Evolutionary conservation across 2,329 filamentous ascomycete species (phyloP).

Genomic region (Metarhizium brunneum): DNA sequence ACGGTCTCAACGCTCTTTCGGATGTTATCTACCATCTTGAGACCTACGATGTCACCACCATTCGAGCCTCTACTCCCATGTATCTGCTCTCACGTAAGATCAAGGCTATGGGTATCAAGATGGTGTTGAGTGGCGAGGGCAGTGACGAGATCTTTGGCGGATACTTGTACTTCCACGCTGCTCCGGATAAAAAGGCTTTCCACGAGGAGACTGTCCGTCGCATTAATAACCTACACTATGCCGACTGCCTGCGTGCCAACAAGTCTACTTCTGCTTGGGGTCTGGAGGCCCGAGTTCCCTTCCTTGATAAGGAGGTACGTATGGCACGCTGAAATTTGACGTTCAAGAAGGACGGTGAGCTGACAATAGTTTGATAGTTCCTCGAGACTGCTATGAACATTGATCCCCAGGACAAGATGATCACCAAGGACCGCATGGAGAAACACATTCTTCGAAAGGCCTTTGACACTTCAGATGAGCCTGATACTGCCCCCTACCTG

Average conservation of each 20-base stretch:
- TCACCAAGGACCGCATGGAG: constrained; percentile 79
- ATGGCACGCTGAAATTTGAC: too few relatives aligned
- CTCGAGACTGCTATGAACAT: constrained; percentile 88
- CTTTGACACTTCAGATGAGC: constrained; percentile 87
- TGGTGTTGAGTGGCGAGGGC: constrained; percentile 95
- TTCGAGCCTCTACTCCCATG: constrained; percentile 97
- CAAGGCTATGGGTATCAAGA: constrained; percentile 99
- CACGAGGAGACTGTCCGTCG: constrained; percentile 90
- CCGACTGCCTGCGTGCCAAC: constrained; percentile 97
- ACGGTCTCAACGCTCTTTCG: constrained; percentile 90
- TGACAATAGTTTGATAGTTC: constrained; percentile 47
- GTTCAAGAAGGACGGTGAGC: background rate
- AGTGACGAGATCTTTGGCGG: constrained; percentile 98
- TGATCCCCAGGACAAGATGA: constrained; percentile 92
- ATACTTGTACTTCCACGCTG: constrained; percentile 96
- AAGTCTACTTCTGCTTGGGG: constrained; percentile 99
- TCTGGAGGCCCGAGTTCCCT: constrained; percentile 93
- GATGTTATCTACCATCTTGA: constrained; percentile 98
- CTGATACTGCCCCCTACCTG: constrained; percentile 74
- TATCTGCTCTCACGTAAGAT: constrained; percentile 97
- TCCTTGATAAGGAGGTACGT: constrained; percentile 80
- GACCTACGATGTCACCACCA: constrained; percentile 96
- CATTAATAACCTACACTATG: constrained; percentile 90
- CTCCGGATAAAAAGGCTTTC: constrained; percentile 84
- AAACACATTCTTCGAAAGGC: constrained; percentile 98